These are phyloP conservation scores for Neckera pumila DNA, from an alignment of 225 moss, liverwort and hornwort species.

Conservation along the genomic window DNA sequence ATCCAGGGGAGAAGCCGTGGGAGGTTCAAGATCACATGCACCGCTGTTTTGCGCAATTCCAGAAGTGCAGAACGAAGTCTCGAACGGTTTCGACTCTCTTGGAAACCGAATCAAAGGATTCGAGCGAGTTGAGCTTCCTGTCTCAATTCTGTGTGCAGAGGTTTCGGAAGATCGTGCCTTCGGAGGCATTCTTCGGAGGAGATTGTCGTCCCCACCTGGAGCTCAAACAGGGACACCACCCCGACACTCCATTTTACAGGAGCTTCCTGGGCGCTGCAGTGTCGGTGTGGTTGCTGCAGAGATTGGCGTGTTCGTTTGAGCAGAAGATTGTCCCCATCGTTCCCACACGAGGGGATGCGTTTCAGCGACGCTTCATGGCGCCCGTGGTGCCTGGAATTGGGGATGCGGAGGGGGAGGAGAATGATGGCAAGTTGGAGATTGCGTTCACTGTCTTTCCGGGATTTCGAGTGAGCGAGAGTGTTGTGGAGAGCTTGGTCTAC, in stretches of 20 bases:
- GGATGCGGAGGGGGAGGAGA: constrained; percentile 9
- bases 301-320: constrained; percentile 29
- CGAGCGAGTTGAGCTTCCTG: neutral
- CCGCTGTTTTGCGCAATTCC: constrained; percentile 24
- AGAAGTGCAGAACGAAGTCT: neutral
- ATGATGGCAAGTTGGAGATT: neutral
- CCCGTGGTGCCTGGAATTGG: constrained; percentile 24
- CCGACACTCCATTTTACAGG: constrained; percentile 7
- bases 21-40: constrained; percentile 19
- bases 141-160: constrained; percentile 19
- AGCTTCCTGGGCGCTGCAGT: constrained; percentile 27
- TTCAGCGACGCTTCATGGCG: constrained; percentile 23
- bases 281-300: constrained; percentile 33
- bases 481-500: constrained; percentile 12
- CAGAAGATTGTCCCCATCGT: constrained; percentile 14
- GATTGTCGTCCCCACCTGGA: neutral
- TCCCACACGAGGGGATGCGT: constrained; percentile 11
- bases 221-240: neutral
- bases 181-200: neutral
- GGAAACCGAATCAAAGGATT: neutral
- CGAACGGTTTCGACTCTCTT: constrained; percentile 3
- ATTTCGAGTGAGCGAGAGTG: constrained; percentile 30
- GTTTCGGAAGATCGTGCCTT: neutral
- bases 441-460: constrained; percentile 27
- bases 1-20: constrained; percentile 20